A percentile compares a stretch with the other conserved stretches of the same genome.
These are phyloP conservation scores for Mycena indigotica DNA, from an alignment of 768 basidiomycete species.

Conservation along the genomic window DNA sequence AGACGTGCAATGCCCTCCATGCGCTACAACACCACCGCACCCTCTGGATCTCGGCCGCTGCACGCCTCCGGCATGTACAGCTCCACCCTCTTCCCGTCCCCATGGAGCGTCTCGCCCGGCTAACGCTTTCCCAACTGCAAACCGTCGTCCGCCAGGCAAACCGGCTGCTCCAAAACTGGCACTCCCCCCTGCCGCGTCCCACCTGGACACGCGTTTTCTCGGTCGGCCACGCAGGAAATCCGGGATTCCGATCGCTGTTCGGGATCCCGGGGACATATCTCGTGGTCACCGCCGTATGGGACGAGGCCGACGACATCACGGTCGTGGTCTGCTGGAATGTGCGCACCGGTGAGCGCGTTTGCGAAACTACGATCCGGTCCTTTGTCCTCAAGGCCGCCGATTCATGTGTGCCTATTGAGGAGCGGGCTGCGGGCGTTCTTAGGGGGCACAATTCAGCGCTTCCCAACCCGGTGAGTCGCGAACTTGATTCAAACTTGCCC, in stretches of 20 bases:
- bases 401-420: not conserved
- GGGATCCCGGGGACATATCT: not conserved
- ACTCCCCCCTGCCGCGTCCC: not conserved
- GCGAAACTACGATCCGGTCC: not conserved
- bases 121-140: not conserved
- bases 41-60: not conserved
- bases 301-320: too few relatives aligned
- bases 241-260: too few relatives aligned
- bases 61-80: not conserved
- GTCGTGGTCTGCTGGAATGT: not conserved
- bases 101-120: not conserved
- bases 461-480: too few relatives aligned
- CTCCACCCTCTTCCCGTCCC: not conserved
- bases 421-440: not conserved
- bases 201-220: not conserved
- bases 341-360: not conserved
- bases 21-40: not conserved
- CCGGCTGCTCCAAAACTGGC: not conserved
- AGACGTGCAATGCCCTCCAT: not conserved
- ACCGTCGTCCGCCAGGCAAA: not conserved
- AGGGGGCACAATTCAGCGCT: too few relatives aligned
- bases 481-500: too few relatives aligned
- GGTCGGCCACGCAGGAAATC: not conserved
- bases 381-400: not conserved
- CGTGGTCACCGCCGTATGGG: not conserved